A percentile compares a stretch with the other conserved stretches of the same genome.
Evolutionary conservation across 2,329 filamentous ascomycete genomes (phyloP).

Genomic region (Myriosclerotinia duriaeana): DNA sequence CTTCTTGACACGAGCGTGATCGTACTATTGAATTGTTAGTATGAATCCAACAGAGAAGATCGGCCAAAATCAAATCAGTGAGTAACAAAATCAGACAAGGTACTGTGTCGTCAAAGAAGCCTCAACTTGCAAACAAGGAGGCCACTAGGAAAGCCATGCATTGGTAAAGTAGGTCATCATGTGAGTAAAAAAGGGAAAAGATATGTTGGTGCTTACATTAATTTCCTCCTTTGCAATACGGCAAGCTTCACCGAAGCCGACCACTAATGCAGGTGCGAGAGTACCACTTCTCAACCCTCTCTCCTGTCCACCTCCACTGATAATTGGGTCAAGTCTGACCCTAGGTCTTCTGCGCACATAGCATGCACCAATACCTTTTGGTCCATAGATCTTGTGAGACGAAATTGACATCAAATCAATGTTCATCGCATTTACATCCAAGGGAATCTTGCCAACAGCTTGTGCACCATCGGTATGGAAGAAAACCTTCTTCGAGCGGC

Average conservation of each 20-base stretch:
- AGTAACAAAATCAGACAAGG: slow-evolving; percentile 35
- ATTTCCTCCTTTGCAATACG: slow-evolving; percentile 88
- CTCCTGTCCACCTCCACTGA: slow-evolving; percentile 94
- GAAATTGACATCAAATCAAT: slow-evolving; percentile 99
- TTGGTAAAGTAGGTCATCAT: slow-evolving; percentile 84
- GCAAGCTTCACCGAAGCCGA: slow-evolving; percentile 94
- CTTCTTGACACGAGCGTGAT: slow-evolving; percentile 76
- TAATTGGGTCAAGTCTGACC: slow-evolving; percentile 92
- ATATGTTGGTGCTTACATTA: slow-evolving; percentile 61
- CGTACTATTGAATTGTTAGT: slow-evolving; percentile 64
- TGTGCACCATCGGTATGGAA: slow-evolving; percentile 98
- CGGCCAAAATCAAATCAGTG: slow-evolving; percentile 33
- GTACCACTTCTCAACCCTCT: slow-evolving; percentile 92
- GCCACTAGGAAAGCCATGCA: slow-evolving; percentile 88
- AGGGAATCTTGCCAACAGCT: slow-evolving; percentile 95
- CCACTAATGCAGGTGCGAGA: slow-evolving; percentile 80
- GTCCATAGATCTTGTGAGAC: slow-evolving; percentile 97
- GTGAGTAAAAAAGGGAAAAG: slow-evolving; percentile 31
- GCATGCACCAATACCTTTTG: slow-evolving; percentile 95
- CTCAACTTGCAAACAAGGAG: slow-evolving; percentile 44
- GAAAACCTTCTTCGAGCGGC: slow-evolving; percentile 88
- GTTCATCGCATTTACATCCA: slow-evolving; percentile 97
- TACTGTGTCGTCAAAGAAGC: slow-evolving; percentile 41
- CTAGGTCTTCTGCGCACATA: slow-evolving; percentile 90
- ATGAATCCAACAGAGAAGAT: slow-evolving; percentile 33